Conservation (phyloP, 257 asterid species). For the Lantana camara region DNA sequence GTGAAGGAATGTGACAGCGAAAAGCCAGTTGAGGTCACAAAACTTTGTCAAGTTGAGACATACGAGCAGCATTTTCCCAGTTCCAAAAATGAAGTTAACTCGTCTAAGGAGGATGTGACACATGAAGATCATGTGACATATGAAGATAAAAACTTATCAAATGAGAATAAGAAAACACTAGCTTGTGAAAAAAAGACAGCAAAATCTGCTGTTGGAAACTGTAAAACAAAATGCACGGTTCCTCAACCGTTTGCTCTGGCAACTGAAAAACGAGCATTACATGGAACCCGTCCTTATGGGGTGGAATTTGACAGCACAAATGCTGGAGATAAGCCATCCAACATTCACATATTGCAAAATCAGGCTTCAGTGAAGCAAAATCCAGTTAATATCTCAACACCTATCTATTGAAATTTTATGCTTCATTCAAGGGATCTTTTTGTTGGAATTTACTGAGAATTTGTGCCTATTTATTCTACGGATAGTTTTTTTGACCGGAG, state of each 20-base stretch:
- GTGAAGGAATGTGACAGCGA: conserved; percentile 51
- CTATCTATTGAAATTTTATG: conserved; percentile 13
- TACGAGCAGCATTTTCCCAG: conserved; percentile 23
- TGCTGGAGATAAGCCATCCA: conserved; percentile 35
- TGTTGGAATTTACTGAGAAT: not conserved
- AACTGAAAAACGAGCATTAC: conserved; percentile 58
- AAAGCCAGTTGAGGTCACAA: conserved; percentile 37
- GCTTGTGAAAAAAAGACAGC: conserved; percentile 36
- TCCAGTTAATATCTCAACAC: conserved; percentile 38
- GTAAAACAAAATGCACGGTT: conserved; percentile 54
- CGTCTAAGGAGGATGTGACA: conserved; percentile 23
- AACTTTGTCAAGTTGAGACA: conserved; percentile 28
- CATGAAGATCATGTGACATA: conserved; percentile 33
- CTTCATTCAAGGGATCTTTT: not conserved
- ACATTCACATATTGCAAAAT: conserved; percentile 28
- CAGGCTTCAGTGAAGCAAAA: conserved; percentile 37
- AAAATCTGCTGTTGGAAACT: conserved; percentile 45
- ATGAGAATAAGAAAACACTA: conserved; percentile 34
- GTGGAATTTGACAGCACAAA: conserved; percentile 35
- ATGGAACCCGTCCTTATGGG: conserved; percentile 43
- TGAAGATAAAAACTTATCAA: conserved; percentile 33
- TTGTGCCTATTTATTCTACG: not conserved
- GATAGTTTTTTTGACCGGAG: not conserved
- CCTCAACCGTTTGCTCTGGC: conserved; percentile 74
- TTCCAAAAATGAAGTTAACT: conserved; percentile 26